These are phyloP conservation scores for Otatea glauca DNA, from an alignment of 176 grass and related monocot genomes.

Conservation along the genomic window DNA sequence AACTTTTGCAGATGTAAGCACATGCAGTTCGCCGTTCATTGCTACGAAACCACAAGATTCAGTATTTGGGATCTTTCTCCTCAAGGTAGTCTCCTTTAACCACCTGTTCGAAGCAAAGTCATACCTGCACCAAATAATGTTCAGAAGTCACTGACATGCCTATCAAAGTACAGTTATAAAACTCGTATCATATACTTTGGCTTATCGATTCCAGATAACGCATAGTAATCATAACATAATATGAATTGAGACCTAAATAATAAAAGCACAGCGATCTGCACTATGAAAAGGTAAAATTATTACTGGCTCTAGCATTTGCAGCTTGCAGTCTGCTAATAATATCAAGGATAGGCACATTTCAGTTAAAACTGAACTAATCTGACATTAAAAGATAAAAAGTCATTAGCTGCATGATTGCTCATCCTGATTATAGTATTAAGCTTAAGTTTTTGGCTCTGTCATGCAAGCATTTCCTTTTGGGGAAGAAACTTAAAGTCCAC, in stretches of 20 bases:
- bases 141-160: neutral
- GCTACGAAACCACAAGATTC: conserved; percentile 67
- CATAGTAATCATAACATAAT: neutral
- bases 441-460: neutral
- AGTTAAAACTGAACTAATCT: neutral
- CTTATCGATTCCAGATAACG: neutral
- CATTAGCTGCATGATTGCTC: neutral
- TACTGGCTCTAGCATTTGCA: neutral
- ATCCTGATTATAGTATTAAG: neutral
- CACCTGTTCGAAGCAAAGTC: conserved; percentile 68
- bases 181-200: neutral
- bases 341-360: neutral
- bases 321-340: neutral
- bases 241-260: neutral
- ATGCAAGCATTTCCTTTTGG: neutral
- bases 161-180: neutral
- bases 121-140: conserved; percentile 59
- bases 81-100: conserved; percentile 60
- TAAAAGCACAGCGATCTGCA: neutral
- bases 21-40: conserved; percentile 74
- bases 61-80: conserved; percentile 61
- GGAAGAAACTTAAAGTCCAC: neutral
- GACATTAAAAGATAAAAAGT: conserved; percentile 13
- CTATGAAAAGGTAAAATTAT: neutral
- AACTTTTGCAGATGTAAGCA: conserved; percentile 56